Evolutionary conservation across 177 flowering plant genomes (phyloP).

Genomic region (Vitis hybrid): DNA sequence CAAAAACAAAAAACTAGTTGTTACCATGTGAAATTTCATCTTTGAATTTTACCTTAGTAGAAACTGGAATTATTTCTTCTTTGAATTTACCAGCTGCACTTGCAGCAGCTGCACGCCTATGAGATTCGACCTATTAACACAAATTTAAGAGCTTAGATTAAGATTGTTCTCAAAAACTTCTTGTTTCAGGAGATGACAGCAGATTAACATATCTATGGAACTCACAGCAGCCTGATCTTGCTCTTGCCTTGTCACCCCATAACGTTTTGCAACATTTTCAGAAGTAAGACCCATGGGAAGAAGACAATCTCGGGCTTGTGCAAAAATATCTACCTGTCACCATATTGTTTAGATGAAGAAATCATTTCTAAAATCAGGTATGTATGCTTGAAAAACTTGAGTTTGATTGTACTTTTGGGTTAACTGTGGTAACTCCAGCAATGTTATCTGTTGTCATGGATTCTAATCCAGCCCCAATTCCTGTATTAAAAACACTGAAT

Average conservation of each 20-base stretch:
- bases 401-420: slow-evolving; percentile 44
- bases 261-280: slow-evolving; percentile 70
- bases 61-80: slow-evolving; percentile 67
- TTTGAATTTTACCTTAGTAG: slow-evolving; percentile 42
- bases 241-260: slow-evolving; percentile 58
- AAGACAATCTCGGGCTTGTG: slow-evolving; percentile 67
- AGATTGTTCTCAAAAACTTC: neutral
- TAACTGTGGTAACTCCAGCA: slow-evolving; percentile 13
- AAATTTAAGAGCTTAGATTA: neutral
- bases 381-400: neutral
- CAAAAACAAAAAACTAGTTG: neutral
- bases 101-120: slow-evolving; percentile 61
- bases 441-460: slow-evolving; percentile 42
- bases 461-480: slow-evolving; percentile 71
- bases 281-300: slow-evolving; percentile 80
- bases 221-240: slow-evolving; percentile 77
- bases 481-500: slow-evolving; percentile 21
- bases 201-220: slow-evolving; percentile 4
- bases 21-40: neutral
- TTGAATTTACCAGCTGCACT: slow-evolving; percentile 60
- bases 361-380: neutral
- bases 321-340: slow-evolving; percentile 40
- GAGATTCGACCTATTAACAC: slow-evolving; percentile 44
- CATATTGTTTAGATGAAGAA: neutral
- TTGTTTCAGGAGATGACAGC: neutral